Percentiles rank a stretch among this genome's conserved stretches.
phyloP scores from a whole-genome alignment of 2,329 filamentous ascomycete genomes.

The Colletotrichum sojae region DNA sequence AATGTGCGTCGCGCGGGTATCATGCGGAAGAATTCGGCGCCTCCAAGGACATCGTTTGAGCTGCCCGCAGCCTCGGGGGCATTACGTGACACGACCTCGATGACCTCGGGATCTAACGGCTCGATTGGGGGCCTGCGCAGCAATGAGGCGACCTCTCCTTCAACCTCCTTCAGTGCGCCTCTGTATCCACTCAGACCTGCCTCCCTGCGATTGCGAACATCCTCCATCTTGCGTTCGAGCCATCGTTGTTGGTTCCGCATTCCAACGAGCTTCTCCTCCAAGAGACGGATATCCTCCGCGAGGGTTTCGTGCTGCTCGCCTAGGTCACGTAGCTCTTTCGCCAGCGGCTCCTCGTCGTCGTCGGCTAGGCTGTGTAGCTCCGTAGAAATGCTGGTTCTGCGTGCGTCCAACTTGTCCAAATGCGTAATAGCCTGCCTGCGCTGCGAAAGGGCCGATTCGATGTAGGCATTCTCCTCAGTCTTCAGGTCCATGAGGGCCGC shows the following conservation, averaged over 20 bases:
- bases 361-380: conserved; percentile 70
- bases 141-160: conserved; percentile 72
- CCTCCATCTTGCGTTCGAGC: conserved; percentile 72
- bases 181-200: conserved; percentile 81
- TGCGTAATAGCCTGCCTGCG: conserved; percentile 71
- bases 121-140: conserved; percentile 70
- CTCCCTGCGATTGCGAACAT: conserved; percentile 76
- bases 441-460: conserved; percentile 69
- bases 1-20: conserved; percentile 76
- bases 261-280: conserved; percentile 74
- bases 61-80: conserved; percentile 50
- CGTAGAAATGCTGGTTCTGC: conserved; percentile 63
- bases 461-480: conserved; percentile 74
- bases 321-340: conserved; percentile 72
- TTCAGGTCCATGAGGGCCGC: conserved; percentile 76
- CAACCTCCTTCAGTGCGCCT: conserved; percentile 75
- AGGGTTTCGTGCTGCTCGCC: conserved; percentile 67
- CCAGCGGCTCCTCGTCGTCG: conserved; percentile 71
- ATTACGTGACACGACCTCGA: conserved; percentile 13
- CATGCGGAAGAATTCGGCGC: conserved; percentile 69
- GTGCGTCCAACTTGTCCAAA: conserved; percentile 66
- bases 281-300: conserved; percentile 73
- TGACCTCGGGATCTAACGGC: conserved; percentile 60
- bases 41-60: conserved; percentile 35
- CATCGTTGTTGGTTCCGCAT: conserved; percentile 73